Evolutionary conservation across 2,329 filamentous ascomycete species (phyloP).

Genomic region (Escovopsis sp.): DNA sequence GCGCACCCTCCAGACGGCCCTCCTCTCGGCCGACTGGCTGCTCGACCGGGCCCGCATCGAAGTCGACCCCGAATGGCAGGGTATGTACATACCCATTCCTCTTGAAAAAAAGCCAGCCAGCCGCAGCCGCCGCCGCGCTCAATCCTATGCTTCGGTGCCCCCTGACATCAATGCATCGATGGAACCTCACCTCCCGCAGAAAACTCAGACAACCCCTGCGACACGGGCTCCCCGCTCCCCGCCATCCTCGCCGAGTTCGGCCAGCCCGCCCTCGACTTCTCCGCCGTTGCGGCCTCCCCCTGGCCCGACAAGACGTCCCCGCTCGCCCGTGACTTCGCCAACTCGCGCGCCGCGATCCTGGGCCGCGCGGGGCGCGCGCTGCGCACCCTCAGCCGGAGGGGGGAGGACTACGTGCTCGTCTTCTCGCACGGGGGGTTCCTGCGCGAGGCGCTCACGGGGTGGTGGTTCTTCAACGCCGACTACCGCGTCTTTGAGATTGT

Average conservation of each 20-base stretch:
- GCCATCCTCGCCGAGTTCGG: conserved; percentile 36
- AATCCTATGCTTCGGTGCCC: not conserved
- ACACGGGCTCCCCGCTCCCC: conserved; percentile 38
- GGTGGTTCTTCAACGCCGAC: conserved; percentile 46
- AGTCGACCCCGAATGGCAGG: conserved; percentile 51
- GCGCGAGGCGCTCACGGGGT: conserved; percentile 39
- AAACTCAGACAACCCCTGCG: conserved; percentile 43
- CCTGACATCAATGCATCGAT: not conserved
- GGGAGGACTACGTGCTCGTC: conserved; percentile 48
- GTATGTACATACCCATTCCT: conserved; percentile 9
- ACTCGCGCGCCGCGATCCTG: conserved; percentile 37
- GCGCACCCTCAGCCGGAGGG: conserved; percentile 32
- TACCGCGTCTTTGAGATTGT: conserved; percentile 47
- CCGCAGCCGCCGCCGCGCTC: not conserved
- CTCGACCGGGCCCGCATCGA: conserved; percentile 37
- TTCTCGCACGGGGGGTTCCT: conserved; percentile 53
- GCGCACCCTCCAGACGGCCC: conserved; percentile 50
- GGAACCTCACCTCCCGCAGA: conserved; percentile 19
- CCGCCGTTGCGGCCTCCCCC: conserved; percentile 34
- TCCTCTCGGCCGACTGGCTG: conserved; percentile 43
- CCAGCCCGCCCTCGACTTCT: conserved; percentile 33
- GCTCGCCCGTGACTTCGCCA: conserved; percentile 31
- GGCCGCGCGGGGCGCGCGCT: conserved; percentile 38
- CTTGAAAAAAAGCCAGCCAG: not conserved
- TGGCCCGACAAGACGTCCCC: conserved; percentile 48